phyloP scores from a whole-genome alignment of 2,329 filamentous ascomycete species.

The Nemania sp. region DNA sequence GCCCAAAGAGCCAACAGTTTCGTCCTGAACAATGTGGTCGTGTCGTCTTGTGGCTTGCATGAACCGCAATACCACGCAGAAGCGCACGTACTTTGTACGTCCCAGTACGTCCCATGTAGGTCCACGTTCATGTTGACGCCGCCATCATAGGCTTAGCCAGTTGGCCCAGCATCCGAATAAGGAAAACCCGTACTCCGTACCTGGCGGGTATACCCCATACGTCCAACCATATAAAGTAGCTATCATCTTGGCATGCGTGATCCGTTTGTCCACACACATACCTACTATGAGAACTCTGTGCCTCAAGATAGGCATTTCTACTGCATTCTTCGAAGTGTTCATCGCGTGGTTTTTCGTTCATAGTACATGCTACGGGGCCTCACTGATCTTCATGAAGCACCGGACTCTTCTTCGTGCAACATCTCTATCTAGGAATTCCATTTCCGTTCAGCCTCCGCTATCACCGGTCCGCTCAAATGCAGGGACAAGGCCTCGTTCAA shows the following conservation, averaged over 20 bases:
- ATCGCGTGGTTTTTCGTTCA: neutral
- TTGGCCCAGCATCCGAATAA: constrained; percentile 2
- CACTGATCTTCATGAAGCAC: neutral
- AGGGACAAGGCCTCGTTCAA: constrained; percentile 10
- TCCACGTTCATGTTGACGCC: neutral
- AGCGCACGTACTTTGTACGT: neutral
- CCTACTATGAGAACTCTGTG: no score
- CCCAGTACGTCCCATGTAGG: neutral
- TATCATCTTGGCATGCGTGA: constrained; percentile 2
- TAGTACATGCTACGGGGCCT: neutral
- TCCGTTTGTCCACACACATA: neutral
- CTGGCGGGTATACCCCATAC: neutral
- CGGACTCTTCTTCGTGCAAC: constrained; percentile 11
- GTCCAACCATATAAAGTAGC: neutral
- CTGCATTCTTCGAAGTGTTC: neutral
- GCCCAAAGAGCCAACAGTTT: constrained; percentile 1
- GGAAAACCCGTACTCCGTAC: neutral
- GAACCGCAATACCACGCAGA: neutral
- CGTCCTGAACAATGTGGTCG: constrained; percentile 1
- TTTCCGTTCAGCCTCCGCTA: constrained; percentile 14
- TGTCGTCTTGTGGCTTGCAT: constrained; percentile 8
- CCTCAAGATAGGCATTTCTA: no score
- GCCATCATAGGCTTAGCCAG: neutral
- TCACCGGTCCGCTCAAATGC: constrained; percentile 10
- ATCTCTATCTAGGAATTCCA: constrained; percentile 6